Conservation (phyloP, 163 green algal genomes). For the Trebouxiophyceae sp. region DNA sequence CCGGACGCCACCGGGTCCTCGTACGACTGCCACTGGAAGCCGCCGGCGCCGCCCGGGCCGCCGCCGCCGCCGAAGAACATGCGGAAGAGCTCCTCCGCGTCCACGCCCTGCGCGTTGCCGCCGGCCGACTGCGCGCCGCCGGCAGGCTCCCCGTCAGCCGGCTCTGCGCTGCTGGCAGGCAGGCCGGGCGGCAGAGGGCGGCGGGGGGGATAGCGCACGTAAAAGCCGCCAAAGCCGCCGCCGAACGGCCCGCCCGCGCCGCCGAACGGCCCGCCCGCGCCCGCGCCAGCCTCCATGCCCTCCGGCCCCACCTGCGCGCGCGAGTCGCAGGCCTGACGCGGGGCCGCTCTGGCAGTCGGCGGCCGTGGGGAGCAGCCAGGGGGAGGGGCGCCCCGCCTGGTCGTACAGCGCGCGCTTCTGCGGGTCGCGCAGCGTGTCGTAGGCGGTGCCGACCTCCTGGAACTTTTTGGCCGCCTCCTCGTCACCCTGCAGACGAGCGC, state of each 20-base stretch:
- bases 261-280: not conserved
- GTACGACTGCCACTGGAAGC: not conserved
- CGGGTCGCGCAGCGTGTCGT: constrained; percentile 79
- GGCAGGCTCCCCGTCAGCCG: too few relatives aligned
- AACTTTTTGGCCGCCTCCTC: constrained; percentile 63
- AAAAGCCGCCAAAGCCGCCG: constrained; percentile 5
- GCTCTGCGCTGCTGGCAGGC: too few relatives aligned
- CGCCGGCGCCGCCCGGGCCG: not conserved
- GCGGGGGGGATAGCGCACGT: too few relatives aligned
- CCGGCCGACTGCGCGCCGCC: too few relatives aligned
- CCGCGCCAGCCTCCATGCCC: constrained; percentile 2
- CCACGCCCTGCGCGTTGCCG: too few relatives aligned
- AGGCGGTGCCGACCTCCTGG: constrained; percentile 82
- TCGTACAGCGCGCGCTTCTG: constrained; percentile 72
- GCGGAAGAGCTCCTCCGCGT: not conserved
- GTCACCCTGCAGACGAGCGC: constrained; percentile 21
- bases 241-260: not conserved
- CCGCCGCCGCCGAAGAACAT: constrained; percentile 4
- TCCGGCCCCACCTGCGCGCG: constrained; percentile 2
- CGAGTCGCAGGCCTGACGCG: not conserved
- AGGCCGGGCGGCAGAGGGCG: too few relatives aligned
- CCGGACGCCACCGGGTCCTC: not conserved
- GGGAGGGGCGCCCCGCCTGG: constrained; percentile 1
- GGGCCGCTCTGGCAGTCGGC: not conserved
- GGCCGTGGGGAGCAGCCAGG: too few relatives aligned